Base-by-base conservation (phyloP, 2,329 filamentous ascomycete genomes). In the Diplodia intermedia region DNA sequence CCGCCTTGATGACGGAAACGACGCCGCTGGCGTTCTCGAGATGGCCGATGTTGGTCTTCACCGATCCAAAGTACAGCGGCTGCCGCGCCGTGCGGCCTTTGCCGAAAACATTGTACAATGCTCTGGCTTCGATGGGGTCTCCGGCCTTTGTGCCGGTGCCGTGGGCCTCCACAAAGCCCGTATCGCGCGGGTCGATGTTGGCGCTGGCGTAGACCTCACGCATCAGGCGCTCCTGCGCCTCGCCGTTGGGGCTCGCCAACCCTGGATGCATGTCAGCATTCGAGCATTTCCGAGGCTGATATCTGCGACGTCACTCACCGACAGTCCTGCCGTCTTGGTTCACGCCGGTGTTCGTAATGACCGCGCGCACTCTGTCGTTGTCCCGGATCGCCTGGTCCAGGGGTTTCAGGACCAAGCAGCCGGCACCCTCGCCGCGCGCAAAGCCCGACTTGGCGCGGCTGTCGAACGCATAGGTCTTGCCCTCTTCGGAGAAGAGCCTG, bases 361-460 rank as follows among this genome's bases (percentile, higher is more conserved):
- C 72, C 1, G 79, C 80, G 4, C 80, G 76, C 33, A 85, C 81
- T 0, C 82, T 80, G 72, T 90, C 86, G 29, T 86, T 85, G 71
- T 87, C 85, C 12, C 79, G 78, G 5, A 90, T 71, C 0, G 89
- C 89, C 73, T 88, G 84, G 6, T 81, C 78, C 0, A 90, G 77
- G 1, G 81, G 82, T 77, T 90, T 90, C 14, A 90, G 73, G 12
- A 89, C 74, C 3, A 90, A 71, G n/a, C 86, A 81, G 0, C 83
- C 87, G 31, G 86, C 80, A 0, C 88, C 89, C 72, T 91, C 89
- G 1, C 88, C 89, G 38, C 88, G 82, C 0, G 85, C 88, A 72
- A 90, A 91, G 0, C 89, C 89, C 68, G 86, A 85, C 20, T 61
- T 54, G 20, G 86, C 89, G 3, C 82, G 81, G n/a, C 80, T 74